phyloP scores from a whole-genome alignment of 257 asterid species.

The Plantago major region DNA sequence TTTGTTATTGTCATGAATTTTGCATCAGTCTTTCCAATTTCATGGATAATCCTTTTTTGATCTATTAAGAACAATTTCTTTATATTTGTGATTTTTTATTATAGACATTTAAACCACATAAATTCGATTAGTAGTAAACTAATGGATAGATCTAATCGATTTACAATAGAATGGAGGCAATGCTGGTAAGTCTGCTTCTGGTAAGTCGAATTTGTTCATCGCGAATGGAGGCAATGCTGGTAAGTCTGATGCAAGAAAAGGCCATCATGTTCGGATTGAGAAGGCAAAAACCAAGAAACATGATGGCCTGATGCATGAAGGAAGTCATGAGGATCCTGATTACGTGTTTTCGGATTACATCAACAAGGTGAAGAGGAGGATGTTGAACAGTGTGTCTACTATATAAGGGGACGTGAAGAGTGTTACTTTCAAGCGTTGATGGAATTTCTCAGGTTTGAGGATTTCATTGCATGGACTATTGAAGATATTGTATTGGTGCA shows the following conservation, averaged over 20 bases:
- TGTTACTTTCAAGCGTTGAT: neutral
- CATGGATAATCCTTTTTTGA: no score
- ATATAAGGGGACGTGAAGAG: conserved; percentile 1
- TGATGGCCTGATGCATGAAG: neutral
- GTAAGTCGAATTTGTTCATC: neutral
- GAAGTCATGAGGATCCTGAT: neutral
- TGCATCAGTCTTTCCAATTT: no score
- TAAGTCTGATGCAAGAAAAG: neutral
- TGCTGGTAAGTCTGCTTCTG: no score
- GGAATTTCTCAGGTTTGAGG: neutral
- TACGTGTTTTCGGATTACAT: conserved; percentile 1
- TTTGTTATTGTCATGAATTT: no score
- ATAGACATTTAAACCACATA: no score
- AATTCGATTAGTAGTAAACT: no score
- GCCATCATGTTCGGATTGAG: no score
- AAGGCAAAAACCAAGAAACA: neutral
- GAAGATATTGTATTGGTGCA: no score
- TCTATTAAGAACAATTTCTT: no score
- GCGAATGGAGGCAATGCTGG: neutral
- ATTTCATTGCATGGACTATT: neutral
- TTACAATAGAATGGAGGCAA: no score
- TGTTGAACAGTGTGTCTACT: conserved; percentile 9
- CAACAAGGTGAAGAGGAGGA: conserved; percentile 4
- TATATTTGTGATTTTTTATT: no score
- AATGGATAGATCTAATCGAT: no score